These are phyloP conservation scores for Phaffomyces opuntiae DNA, from an alignment of 805 yeast genomes.

Conservation along the genomic window DNA sequence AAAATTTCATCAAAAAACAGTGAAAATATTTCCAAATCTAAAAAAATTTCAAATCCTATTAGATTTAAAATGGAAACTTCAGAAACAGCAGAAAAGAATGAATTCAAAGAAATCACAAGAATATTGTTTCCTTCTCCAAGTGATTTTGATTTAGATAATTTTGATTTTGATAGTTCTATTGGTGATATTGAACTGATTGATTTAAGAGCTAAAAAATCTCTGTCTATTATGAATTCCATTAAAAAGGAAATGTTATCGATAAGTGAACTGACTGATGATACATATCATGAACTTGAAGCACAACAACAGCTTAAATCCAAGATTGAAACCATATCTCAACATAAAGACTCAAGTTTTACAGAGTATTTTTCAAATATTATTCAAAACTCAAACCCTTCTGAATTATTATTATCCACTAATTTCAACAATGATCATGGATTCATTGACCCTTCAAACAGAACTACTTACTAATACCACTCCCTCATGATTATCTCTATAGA, in stretches of 20 bases:
- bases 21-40: not conserved
- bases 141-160: constrained; percentile 4
- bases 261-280: not conserved
- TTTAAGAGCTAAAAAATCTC: not conserved
- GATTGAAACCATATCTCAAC: not conserved
- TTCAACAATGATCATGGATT: constrained; percentile 14
- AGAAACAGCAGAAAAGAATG: no score
- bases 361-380: constrained; percentile 1
- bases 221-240: not conserved
- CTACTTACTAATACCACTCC: not conserved
- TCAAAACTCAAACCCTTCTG: constrained; percentile 12
- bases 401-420: constrained; percentile 1
- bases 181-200: constrained; percentile 7
- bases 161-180: constrained; percentile 10
- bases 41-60: not conserved
- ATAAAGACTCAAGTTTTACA: not conserved
- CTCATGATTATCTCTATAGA: not conserved
- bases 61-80: no score
- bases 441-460: not conserved
- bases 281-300: constrained; percentile 3
- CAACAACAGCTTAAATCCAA: constrained; percentile 1
- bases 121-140: constrained; percentile 3
- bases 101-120: not conserved
- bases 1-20: not conserved
- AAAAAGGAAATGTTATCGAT: not conserved